These are phyloP conservation scores for Cydonia oblonga DNA, from an alignment of 331 rosid genomes.

Conservation along the genomic window DNA sequence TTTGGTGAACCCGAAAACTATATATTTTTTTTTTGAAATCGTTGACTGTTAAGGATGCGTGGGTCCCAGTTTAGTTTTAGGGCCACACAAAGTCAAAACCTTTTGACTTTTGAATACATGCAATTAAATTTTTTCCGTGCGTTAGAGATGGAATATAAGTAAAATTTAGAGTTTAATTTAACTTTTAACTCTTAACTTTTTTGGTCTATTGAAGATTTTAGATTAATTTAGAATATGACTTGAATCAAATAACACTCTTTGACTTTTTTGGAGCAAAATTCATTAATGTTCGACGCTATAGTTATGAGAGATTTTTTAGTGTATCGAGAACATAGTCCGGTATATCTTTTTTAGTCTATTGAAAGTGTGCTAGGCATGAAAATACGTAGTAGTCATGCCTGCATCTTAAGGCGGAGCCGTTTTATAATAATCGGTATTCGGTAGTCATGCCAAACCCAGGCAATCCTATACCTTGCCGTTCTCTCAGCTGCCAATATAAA, in stretches of 20 bases:
- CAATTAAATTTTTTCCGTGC: no score
- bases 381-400: not conserved
- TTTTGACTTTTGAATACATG: no score
- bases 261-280: not conserved
- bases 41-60: no score
- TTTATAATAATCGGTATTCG: not conserved
- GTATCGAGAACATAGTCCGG: fast-evolving
- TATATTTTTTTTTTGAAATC: no score
- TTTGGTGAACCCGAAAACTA: not conserved
- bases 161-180: not conserved
- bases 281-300: not conserved
- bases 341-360: no score
- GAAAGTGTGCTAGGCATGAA: not conserved
- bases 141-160: no score
- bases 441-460: not conserved
- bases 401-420: not conserved
- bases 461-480: not conserved
- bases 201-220: no score
- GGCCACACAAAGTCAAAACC: no score
- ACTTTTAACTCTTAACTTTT: not conserved
- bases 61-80: no score
- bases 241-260: no score
- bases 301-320: no score
- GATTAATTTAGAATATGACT: no score
- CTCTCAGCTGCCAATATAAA: not conserved